Conservation (phyloP, 1,284 basidiomycete genomes). For the Ustilago sp. region DNA sequence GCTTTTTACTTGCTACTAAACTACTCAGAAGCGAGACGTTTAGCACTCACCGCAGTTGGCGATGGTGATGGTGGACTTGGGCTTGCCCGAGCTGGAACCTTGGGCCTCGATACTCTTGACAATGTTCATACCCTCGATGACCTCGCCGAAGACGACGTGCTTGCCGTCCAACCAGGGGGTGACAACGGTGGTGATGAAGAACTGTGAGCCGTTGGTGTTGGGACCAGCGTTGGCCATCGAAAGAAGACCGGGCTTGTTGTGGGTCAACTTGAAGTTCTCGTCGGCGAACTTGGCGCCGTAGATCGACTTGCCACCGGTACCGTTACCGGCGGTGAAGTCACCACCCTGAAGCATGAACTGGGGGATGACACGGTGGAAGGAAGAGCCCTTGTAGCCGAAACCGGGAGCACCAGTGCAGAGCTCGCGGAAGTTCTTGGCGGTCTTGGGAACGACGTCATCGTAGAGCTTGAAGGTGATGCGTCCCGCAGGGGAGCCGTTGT, state of each 20-base stretch:
- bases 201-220: slow-evolving; percentile 71
- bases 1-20: not conserved
- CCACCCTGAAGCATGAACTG: slow-evolving; percentile 74
- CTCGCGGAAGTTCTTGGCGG: slow-evolving; percentile 66
- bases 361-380: slow-evolving; percentile 76
- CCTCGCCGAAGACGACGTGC: slow-evolving; percentile 91
- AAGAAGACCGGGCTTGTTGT: slow-evolving; percentile 63
- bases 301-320: slow-evolving; percentile 68
- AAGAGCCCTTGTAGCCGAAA: slow-evolving; percentile 79
- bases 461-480: slow-evolving; percentile 66
- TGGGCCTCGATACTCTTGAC: slow-evolving; percentile 66
- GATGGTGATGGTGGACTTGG: slow-evolving; percentile 64
- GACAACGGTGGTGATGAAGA: slow-evolving; percentile 68
- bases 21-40: slow-evolving; percentile 11
- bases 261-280: slow-evolving; percentile 65
- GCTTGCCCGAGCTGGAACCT: slow-evolving; percentile 62
- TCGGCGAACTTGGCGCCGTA: slow-evolving; percentile 64
- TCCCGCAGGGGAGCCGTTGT: slow-evolving; percentile 69
- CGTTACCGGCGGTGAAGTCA: slow-evolving; percentile 69
- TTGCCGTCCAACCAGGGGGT: slow-evolving; percentile 84
- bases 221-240: slow-evolving; percentile 70
- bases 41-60: slow-evolving; percentile 66
- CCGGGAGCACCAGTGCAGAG: slow-evolving; percentile 74
- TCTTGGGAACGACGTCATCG: slow-evolving; percentile 67
- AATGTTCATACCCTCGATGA: slow-evolving; percentile 71